phyloP scores from a whole-genome alignment of 2,329 filamentous ascomycete genomes.

The Trichoderma oligosporum region DNA sequence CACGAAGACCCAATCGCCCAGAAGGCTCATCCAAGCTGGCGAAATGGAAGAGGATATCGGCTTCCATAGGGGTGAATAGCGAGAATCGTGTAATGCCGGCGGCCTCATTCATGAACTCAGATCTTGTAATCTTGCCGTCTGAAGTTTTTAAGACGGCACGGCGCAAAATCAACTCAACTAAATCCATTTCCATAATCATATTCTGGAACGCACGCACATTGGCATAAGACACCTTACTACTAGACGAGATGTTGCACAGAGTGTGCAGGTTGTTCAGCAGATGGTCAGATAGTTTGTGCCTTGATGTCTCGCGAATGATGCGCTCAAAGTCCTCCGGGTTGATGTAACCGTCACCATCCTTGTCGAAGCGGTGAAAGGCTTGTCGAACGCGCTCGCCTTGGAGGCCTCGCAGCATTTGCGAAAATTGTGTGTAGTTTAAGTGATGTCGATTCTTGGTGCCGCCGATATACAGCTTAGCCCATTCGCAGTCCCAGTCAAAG shows the following conservation, averaged over 20 bases:
- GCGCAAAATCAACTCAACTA: constrained; percentile 88
- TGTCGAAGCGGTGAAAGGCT: constrained; percentile 89
- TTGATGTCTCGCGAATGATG: constrained; percentile 89
- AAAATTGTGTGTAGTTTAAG: constrained; percentile 94
- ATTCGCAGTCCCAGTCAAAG: constrained; percentile 96
- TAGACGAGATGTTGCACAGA: constrained; percentile 87
- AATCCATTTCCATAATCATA: constrained; percentile 94
- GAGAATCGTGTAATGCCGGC: constrained; percentile 89
- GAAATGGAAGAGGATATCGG: constrained; percentile 98
- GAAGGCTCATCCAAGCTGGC: constrained; percentile 87
- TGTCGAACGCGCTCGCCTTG: constrained; percentile 95
- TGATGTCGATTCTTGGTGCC: constrained; percentile 81
- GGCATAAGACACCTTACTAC: constrained; percentile 94
- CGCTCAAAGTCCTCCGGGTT: constrained; percentile 93
- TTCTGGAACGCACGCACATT: constrained; percentile 98
- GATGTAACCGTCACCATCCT: constrained; percentile 89
- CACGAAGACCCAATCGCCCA: constrained; percentile 72
- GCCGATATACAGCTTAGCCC: constrained; percentile 92
- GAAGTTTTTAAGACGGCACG: constrained; percentile 77
- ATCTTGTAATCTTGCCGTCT: constrained; percentile 89
- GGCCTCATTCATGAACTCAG: constrained; percentile 93
- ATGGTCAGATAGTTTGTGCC: constrained; percentile 96
- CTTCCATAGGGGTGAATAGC: constrained; percentile 96
- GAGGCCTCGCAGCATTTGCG: constrained; percentile 93
- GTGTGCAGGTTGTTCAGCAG: constrained; percentile 85